phyloP scores from a whole-genome alignment of 257 asterid genomes.

The Solanum sejunctum region DNA sequence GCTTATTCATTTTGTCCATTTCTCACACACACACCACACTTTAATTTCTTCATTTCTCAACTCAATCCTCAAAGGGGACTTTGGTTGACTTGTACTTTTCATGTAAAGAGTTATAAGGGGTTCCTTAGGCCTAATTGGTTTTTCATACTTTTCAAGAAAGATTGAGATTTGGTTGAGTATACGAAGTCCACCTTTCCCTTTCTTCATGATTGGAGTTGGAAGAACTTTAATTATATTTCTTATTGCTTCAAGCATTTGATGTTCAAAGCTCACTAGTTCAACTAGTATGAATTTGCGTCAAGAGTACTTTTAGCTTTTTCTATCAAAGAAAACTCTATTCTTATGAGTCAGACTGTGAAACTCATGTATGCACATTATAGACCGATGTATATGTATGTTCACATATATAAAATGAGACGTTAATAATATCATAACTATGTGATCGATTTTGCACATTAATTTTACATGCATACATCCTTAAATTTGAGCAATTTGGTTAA shows the following conservation, averaged over 20 bases:
- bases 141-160: constrained; percentile 19
- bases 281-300: background rate
- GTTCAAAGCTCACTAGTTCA: background rate
- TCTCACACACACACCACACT: constrained; percentile 9
- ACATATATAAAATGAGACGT: background rate
- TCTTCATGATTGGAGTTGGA: background rate
- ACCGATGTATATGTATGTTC: background rate
- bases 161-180: background rate
- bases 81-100: constrained; percentile 24
- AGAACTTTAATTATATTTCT: background rate
- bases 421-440: background rate
- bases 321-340: background rate
- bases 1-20: background rate
- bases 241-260: background rate
- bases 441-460: background rate
- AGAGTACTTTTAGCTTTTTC: background rate
- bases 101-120: constrained; percentile 22
- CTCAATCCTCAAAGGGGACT: constrained; percentile 5
- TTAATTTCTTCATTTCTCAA: no score
- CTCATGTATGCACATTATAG: background rate
- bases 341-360: background rate
- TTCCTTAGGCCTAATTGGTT: constrained; percentile 13
- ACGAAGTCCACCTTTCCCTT: background rate
- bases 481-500: background rate
- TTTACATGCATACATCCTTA: background rate